Evolutionary conservation across 768 basidiomycete genomes (phyloP).

Genomic region (Tricholoma matsutake): DNA sequence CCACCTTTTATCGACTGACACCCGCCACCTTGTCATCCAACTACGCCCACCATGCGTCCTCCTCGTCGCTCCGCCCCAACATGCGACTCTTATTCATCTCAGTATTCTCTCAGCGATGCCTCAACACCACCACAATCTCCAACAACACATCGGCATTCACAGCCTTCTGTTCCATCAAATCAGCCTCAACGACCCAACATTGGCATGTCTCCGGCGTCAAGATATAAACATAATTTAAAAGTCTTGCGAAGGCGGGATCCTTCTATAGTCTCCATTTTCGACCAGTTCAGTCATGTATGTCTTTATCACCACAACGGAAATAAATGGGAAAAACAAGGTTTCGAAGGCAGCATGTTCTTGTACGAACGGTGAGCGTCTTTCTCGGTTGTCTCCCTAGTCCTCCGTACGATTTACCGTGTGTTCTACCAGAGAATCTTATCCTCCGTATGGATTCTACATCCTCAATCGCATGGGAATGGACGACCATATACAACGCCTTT

Average conservation of each 20-base stretch:
- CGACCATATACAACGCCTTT: slow-evolving; percentile 71
- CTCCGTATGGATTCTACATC: slow-evolving; percentile 82
- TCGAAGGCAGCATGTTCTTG: slow-evolving; percentile 87
- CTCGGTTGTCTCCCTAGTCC: slow-evolving; percentile 3
- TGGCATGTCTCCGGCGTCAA: slow-evolving; percentile 62
- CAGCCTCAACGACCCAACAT: slow-evolving; percentile 21
- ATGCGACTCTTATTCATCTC: slow-evolving; percentile 13
- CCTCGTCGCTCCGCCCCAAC: slow-evolving; percentile 23
- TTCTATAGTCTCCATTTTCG: slow-evolving; percentile 75
- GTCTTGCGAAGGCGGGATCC: slow-evolving; percentile 78
- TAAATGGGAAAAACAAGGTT: slow-evolving; percentile 82
- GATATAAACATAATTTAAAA: slow-evolving; percentile 77
- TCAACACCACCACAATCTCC: slow-evolving; percentile 14
- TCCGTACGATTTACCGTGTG: slow-evolving; percentile 10
- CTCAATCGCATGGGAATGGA: slow-evolving; percentile 79
- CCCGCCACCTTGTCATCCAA: slow-evolving; percentile 1
- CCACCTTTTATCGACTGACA: background rate
- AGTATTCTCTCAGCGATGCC: slow-evolving; percentile 3
- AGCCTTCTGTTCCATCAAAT: slow-evolving; percentile 21
- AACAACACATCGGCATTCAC: slow-evolving; percentile 15
- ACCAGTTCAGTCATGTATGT: slow-evolving; percentile 87
- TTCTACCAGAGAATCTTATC: slow-evolving; percentile 60
- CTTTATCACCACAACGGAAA: slow-evolving; percentile 71
- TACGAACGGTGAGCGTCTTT: slow-evolving; percentile 66
- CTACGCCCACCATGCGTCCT: slow-evolving; percentile 25